A percentile compares a stretch with the other conserved stretches of the same genome.
Conservation (phyloP, 768 basidiomycete genomes). For the Solioccasus polychromus region DNA sequence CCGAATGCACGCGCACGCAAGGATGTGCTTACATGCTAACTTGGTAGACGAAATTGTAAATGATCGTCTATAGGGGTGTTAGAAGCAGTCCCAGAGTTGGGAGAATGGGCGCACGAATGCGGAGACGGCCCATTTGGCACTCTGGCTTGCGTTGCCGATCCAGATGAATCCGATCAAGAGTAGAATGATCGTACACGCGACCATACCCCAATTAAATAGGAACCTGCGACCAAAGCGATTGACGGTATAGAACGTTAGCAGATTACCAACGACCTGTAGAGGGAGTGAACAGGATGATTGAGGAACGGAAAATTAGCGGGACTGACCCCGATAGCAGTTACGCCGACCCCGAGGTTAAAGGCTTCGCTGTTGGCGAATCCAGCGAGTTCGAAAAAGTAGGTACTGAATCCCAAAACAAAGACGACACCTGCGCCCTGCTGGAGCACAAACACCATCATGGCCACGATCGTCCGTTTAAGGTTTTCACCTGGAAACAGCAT, state of each 20-base stretch:
- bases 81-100: neutral
- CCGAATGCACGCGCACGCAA: too few relatives aligned
- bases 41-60: slow-evolving; percentile 32
- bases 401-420: slow-evolving; percentile 28
- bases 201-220: slow-evolving; percentile 30
- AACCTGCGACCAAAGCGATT: slow-evolving; percentile 24
- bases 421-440: slow-evolving; percentile 28
- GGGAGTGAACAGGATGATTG: neutral
- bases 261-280: slow-evolving; percentile 23
- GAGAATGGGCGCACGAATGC: slow-evolving; percentile 16
- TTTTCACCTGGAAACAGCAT: slow-evolving; percentile 15
- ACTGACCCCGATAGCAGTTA: slow-evolving; percentile 27
- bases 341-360: slow-evolving; percentile 31
- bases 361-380: slow-evolving; percentile 28
- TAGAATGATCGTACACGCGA: slow-evolving; percentile 18
- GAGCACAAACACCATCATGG: slow-evolving; percentile 32
- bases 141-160: slow-evolving; percentile 11
- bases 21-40: slow-evolving; percentile 22
- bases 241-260: slow-evolving; percentile 25
- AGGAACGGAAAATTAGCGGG: neutral
- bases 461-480: slow-evolving; percentile 24
- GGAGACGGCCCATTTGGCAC: slow-evolving; percentile 22
- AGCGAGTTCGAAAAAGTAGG: slow-evolving; percentile 37
- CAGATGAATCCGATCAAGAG: slow-evolving; percentile 29
- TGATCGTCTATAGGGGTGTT: slow-evolving; percentile 18